Conservation (phyloP, 352 stramenopile genomes). For the Pythium phragmiticola region DNA sequence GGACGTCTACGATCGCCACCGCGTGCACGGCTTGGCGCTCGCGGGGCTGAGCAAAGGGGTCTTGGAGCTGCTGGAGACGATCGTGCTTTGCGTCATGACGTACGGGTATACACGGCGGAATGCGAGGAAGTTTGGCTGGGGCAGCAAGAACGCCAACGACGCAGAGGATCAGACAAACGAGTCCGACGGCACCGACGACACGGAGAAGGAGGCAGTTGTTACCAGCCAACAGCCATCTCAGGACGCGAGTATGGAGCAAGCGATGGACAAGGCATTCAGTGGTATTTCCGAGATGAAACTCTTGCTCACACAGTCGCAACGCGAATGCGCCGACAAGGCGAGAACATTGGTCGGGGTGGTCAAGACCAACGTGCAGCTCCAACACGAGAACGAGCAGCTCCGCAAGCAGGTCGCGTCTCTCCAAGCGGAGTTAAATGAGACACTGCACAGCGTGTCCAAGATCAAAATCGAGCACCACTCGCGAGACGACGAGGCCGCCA, state of each 20-base stretch:
- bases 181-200: not conserved
- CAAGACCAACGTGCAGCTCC: constrained; percentile 4
- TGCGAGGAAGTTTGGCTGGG: not conserved
- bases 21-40: constrained; percentile 1
- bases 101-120: not conserved
- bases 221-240: not conserved
- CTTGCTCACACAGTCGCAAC: constrained; percentile 1
- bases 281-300: not conserved
- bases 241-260: not conserved
- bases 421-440: not conserved
- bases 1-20: constrained; percentile 9
- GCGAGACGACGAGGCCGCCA: constrained; percentile 6
- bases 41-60: constrained; percentile 2
- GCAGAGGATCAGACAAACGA: too few species aligned
- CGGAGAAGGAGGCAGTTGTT: not conserved
- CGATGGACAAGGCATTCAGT: not conserved
- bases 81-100: constrained; percentile 3
- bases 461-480: not conserved
- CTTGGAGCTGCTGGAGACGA: constrained; percentile 1
- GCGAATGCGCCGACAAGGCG: not conserved
- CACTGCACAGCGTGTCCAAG: not conserved
- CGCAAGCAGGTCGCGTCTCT: constrained; percentile 3
- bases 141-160: too few species aligned
- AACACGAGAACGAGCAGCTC: constrained; percentile 16
- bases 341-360: not conserved